A percentile compares a stretch with the other conserved stretches of the same genome.
phyloP scores from a whole-genome alignment of 2,329 filamentous ascomycete genomes.

The Claviceps cyperi region DNA sequence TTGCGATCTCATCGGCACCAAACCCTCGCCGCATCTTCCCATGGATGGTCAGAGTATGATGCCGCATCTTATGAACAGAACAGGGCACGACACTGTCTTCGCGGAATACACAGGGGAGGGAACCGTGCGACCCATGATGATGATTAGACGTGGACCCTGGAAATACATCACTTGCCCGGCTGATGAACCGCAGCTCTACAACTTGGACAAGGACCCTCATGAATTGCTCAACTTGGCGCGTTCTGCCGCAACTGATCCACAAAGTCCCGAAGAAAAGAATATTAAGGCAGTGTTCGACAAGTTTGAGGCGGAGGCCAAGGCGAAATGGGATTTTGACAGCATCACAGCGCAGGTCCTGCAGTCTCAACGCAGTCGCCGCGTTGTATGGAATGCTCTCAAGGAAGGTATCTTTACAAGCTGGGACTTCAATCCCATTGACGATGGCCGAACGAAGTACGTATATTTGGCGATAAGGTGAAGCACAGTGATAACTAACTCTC shows the following conservation, averaged over 20 bases:
- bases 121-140: constrained; percentile 76
- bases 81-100: constrained; percentile 75
- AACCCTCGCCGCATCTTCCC: constrained; percentile 55
- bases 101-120: constrained; percentile 93
- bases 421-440: constrained; percentile 68
- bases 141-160: constrained; percentile 82
- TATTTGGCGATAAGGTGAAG: neutral
- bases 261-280: constrained; percentile 30
- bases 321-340: constrained; percentile 66
- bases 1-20: constrained; percentile 64
- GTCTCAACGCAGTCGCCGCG: constrained; percentile 63
- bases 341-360: constrained; percentile 62
- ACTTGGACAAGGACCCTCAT: constrained; percentile 59
- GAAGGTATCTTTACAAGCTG: constrained; percentile 64
- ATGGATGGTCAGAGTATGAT: constrained; percentile 75
- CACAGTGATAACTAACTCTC: neutral
- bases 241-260: constrained; percentile 23
- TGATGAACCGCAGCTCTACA: constrained; percentile 74
- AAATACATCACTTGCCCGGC: constrained; percentile 81
- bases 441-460: constrained; percentile 50
- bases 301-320: constrained; percentile 59
- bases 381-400: constrained; percentile 70
- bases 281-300: constrained; percentile 39
- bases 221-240: constrained; percentile 63
- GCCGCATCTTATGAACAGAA: constrained; percentile 52